Base-by-base conservation (phyloP, 2,329 filamentous ascomycete genomes). In the Aspergillus texensis region DNA sequence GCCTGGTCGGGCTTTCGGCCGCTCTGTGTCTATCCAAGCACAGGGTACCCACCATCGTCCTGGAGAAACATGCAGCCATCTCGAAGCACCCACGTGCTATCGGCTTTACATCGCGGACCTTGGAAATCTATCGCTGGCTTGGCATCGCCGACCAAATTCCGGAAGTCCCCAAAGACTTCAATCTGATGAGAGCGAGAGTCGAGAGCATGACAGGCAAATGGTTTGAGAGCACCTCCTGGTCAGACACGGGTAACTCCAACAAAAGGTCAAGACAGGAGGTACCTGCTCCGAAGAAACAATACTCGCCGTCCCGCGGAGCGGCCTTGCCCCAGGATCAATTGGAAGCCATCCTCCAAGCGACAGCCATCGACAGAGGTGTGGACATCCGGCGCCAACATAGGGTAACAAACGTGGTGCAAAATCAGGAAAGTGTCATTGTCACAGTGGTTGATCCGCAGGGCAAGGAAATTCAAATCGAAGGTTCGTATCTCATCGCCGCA, bases 291-390 rank as follows among this genome's bases (percentile, higher is more conserved):
- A 67, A 62, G 55, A 66, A 58, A 10, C 67, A 69, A 8, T 77
- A 67, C 12, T 71, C 63, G 36, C 58, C 71, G 41, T 64, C 61
- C 65, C 24, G 63, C 39, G 77, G 75, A 1, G 70, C 73, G 2
- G 73, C 72, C 6, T 72, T 75, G 0, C 74, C 80, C 0, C 80
- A 81, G 45, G 79, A 82, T 64, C 70, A 73, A 28, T 67, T 82
- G 10, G 81, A 83, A 54, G 76, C 76, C 1, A 72, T 81, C 4
- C 69, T 82, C 3, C 66, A 76, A 14, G 62, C 71, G 11, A 62
- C 68, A 0, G 80, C 78, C 6, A 50, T 68, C 8, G 69, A 77
- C 52, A 70, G 72, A 10, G 76, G 77, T 1, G 76, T 69, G 0
- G 77, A 80, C 56, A 64, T 79, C 4, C 71, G 75, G 4, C 78